These are phyloP conservation scores for Russula griseocarnosa DNA, from an alignment of 768 basidiomycete genomes.

Conservation along the genomic window DNA sequence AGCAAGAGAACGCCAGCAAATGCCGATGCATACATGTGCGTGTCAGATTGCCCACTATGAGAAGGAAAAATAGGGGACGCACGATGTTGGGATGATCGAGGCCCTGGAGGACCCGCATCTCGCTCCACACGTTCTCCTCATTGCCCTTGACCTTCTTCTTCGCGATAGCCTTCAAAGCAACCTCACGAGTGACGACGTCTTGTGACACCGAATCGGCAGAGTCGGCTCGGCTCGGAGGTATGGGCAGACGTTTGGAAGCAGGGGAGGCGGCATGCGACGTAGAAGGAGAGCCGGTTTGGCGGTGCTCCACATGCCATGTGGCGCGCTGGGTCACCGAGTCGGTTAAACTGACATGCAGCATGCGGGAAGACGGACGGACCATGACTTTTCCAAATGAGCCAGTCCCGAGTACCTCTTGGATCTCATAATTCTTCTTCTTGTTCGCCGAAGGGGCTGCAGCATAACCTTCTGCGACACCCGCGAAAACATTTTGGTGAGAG, in stretches of 20 bases:
- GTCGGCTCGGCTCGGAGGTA: background rate
- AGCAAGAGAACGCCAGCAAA: no score
- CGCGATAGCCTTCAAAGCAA: constrained; percentile 85
- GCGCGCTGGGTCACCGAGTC: constrained; percentile 47
- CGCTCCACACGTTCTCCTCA: constrained; percentile 81
- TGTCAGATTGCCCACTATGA: background rate
- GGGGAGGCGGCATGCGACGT: background rate
- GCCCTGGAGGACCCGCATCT: constrained; percentile 90
- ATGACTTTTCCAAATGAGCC: constrained; percentile 92
- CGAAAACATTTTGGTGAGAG: constrained; percentile 14
- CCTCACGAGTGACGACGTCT: constrained; percentile 56
- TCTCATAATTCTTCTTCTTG: constrained; percentile 81
- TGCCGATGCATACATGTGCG: background rate
- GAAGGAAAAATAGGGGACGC: constrained; percentile 32
- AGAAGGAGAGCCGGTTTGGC: constrained; percentile 37
- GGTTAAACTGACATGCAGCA: constrained; percentile 5
- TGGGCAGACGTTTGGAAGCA: background rate
- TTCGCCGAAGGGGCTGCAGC: constrained; percentile 80
- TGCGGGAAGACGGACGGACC: constrained; percentile 35
- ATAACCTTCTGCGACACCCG: constrained; percentile 54
- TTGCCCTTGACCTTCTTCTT: constrained; percentile 96
- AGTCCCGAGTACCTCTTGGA: constrained; percentile 67
- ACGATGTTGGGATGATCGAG: constrained; percentile 92
- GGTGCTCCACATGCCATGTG: constrained; percentile 68
- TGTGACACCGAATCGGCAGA: background rate